Conservation (phyloP, 192 early-diverging fungal species). For the Backusella westeae region DNA sequence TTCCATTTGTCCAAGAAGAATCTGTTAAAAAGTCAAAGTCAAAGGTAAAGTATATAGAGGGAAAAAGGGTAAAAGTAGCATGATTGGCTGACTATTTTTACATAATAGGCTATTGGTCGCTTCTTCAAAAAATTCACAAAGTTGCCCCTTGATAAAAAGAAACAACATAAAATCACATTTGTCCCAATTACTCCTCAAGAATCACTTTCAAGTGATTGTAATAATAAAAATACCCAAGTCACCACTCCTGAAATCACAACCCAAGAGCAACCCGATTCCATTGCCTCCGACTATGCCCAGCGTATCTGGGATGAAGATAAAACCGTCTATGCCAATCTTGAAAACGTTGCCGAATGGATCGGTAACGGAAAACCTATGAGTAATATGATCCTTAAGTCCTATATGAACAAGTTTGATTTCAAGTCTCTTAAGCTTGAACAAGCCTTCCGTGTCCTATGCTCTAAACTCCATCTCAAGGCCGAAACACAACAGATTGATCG, state of each 20-base stretch:
- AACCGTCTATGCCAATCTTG: slow-evolving; percentile 17
- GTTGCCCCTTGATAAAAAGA: neutral
- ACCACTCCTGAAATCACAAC: neutral
- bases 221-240: neutral
- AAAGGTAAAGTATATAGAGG: slow-evolving; percentile 2
- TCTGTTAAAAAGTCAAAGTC: neutral
- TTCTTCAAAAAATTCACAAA: slow-evolving; percentile 8
- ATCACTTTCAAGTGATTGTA: slow-evolving; percentile 2
- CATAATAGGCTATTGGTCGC: neutral
- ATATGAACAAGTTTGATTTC: slow-evolving; percentile 35
- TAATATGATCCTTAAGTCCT: slow-evolving; percentile 14
- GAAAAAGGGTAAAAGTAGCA: neutral
- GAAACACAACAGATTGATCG: slow-evolving; percentile 93
- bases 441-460: slow-evolving; percentile 55
- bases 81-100: slow-evolving; percentile 8
- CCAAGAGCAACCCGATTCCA: neutral
- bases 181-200: neutral
- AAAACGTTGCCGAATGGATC: slow-evolving; percentile 33
- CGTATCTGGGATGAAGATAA: slow-evolving; percentile 32
- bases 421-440: slow-evolving; percentile 21
- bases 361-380: slow-evolving; percentile 28
- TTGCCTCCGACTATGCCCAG: slow-evolving; percentile 11
- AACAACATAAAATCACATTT: slow-evolving; percentile 12
- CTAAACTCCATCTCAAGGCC: slow-evolving; percentile 78
- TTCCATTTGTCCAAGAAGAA: neutral